A percentile compares a stretch with the other conserved stretches of the same genome.
phyloP scores from a whole-genome alignment of 805 yeast genomes.

The Kazachstania martiniae region DNA sequence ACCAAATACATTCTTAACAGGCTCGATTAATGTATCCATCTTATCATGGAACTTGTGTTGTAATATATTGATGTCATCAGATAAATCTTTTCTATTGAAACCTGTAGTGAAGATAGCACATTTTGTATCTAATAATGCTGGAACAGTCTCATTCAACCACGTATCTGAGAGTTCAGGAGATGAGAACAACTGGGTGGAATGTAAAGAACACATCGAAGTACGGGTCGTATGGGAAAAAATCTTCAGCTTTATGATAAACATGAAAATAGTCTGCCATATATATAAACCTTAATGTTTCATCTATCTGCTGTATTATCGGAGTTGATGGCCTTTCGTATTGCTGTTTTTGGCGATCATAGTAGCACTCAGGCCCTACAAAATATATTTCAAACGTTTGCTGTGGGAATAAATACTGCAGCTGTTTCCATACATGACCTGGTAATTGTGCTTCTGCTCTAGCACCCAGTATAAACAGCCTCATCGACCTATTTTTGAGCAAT shows the following conservation, averaged over 20 bases:
- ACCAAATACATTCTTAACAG: slow-evolving; percentile 60
- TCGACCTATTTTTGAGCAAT: slow-evolving; percentile 59
- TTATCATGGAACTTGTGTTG: slow-evolving; percentile 56
- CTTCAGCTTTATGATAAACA: slow-evolving; percentile 81
- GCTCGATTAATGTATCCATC: slow-evolving; percentile 71
- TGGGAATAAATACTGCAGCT: slow-evolving; percentile 77
- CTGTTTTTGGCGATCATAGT: slow-evolving; percentile 60
- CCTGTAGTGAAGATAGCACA: slow-evolving; percentile 90
- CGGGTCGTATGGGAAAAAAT: slow-evolving; percentile 96
- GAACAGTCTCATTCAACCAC: slow-evolving; percentile 86
- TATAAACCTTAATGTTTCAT: slow-evolving; percentile 59
- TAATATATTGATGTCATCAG: slow-evolving; percentile 65
- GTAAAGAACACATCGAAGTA: slow-evolving; percentile 85
- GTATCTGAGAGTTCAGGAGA: slow-evolving; percentile 66
- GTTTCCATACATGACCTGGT: slow-evolving; percentile 95
- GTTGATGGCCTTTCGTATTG: slow-evolving; percentile 47
- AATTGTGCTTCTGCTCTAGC: slow-evolving; percentile 88
- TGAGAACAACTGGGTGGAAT: slow-evolving; percentile 91
- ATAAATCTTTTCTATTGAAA: slow-evolving; percentile 63
- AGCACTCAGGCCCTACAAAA: slow-evolving; percentile 89
- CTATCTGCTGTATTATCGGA: slow-evolving; percentile 62
- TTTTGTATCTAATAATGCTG: slow-evolving; percentile 83
- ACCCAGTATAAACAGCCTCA: slow-evolving; percentile 82
- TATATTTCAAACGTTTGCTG: slow-evolving; percentile 73
- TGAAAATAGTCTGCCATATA: slow-evolving; percentile 90